Conservation (phyloP, 2,329 filamentous ascomycete species). For the Beauveria brongniartii region DNA sequence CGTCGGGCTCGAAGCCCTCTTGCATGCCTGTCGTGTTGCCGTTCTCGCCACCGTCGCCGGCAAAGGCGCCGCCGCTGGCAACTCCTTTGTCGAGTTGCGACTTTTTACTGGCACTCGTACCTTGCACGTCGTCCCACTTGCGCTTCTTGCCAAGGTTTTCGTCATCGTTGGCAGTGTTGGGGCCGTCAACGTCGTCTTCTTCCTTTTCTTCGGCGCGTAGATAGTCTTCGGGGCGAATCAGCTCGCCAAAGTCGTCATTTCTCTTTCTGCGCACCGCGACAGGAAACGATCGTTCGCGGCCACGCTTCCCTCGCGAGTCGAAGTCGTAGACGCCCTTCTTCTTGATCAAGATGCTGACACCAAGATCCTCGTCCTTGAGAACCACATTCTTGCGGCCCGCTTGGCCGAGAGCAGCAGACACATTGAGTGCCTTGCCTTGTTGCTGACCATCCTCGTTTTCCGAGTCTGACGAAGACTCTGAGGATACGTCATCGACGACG, state of each 20-base stretch:
- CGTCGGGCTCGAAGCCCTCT: slow-evolving; percentile 40
- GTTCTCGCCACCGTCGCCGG: slow-evolving; percentile 26
- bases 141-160: slow-evolving; percentile 80
- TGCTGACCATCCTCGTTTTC: slow-evolving; percentile 86
- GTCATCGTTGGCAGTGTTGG: slow-evolving; percentile 34
- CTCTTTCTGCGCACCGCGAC: slow-evolving; percentile 72
- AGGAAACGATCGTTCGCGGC: slow-evolving; percentile 86
- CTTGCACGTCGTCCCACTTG: slow-evolving; percentile 69
- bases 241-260: slow-evolving; percentile 85
- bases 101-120: slow-evolving; percentile 47
- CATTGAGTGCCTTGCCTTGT: slow-evolving; percentile 84
- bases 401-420: slow-evolving; percentile 77
- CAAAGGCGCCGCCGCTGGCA: slow-evolving; percentile 35
- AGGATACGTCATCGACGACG: slow-evolving; percentile 74
- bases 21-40: slow-evolving; percentile 7
- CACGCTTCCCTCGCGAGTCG: slow-evolving; percentile 83
- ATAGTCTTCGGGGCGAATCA: slow-evolving; percentile 91
- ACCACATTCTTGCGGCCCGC: slow-evolving; percentile 78
- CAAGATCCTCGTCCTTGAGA: slow-evolving; percentile 81
- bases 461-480: slow-evolving; percentile 76
- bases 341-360: slow-evolving; percentile 82
- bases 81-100: slow-evolving; percentile 37
- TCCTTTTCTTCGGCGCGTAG: slow-evolving; percentile 87
- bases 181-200: slow-evolving; percentile 53
- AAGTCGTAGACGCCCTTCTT: slow-evolving; percentile 90